A percentile compares a stretch with the other conserved stretches of the same genome.
Conservation (phyloP, 1,284 basidiomycete species). For the Moesziomyces aphidis region DNA sequence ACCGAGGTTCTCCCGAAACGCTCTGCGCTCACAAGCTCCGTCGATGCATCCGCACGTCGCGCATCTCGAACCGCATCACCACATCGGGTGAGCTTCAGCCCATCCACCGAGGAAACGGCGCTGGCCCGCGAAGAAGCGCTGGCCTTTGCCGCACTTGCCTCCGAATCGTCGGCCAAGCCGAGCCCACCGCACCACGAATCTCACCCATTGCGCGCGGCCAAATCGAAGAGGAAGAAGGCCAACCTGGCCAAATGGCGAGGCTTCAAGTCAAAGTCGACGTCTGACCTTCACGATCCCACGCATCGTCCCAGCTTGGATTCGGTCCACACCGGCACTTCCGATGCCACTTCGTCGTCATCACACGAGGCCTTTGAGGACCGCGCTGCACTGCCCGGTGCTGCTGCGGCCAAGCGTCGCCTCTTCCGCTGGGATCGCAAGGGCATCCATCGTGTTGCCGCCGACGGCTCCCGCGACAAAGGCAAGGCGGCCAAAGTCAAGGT, state of each 20-base stretch:
- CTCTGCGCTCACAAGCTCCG: constrained; percentile 12
- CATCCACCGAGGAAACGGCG: constrained; percentile 45
- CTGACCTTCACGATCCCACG: constrained; percentile 14
- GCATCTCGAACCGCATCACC: constrained; percentile 21
- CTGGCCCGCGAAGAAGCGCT: constrained; percentile 38
- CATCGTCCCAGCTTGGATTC: constrained; percentile 29
- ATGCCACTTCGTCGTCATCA: constrained; percentile 9
- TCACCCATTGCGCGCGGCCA: neutral
- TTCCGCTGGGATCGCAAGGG: constrained; percentile 47
- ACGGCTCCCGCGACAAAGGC: constrained; percentile 14
- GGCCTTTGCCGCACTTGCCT: neutral
- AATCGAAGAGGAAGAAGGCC: constrained; percentile 5
- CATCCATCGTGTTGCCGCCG: constrained; percentile 23
- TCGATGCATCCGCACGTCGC: constrained; percentile 8
- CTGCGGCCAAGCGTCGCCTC: constrained; percentile 35
- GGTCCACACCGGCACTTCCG: constrained; percentile 6
- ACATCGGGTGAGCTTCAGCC: constrained; percentile 53
- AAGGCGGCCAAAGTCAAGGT: constrained; percentile 49
- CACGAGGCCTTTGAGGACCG: constrained; percentile 12
- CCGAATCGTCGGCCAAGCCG: neutral
- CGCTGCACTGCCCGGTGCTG: constrained; percentile 28
- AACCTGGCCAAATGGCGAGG: constrained; percentile 23
- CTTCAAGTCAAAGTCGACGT: constrained; percentile 32
- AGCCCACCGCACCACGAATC: neutral
- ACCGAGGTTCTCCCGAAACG: constrained; percentile 13